Evolutionary conservation across 2,329 filamentous ascomycete species (phyloP), one percentile per base, ranked within the genome.

Genomic region (Dactylellina drechsleri): DNA sequence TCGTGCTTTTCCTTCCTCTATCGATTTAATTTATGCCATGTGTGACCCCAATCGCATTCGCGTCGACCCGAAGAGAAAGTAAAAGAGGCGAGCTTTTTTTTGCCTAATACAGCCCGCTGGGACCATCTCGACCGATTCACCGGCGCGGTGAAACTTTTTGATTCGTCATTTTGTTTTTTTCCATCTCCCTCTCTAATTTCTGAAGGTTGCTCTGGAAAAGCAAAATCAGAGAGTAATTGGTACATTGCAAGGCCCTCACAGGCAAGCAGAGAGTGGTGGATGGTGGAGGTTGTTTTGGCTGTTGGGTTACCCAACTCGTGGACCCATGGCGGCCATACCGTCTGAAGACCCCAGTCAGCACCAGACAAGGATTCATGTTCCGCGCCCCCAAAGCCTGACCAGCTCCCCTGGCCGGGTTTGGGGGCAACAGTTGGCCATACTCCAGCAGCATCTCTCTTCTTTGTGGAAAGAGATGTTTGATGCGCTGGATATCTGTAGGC

Each of bases 341-440:
- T 73, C 61, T 61, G 61, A 66, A 73, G 28, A 73, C 70, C 70
- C 70, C 50, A 28, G 70, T 67, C 58, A 36, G n/a, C 52, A 40
- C 28, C 13, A 40, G 40, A 50, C 70, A 74, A 62, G 70, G 70
- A 74, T 74, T 16, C 50, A 7, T 49, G 49, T 74, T 74, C 70
- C 70, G 70, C 70, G 70, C 67, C 62, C 66, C 23, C 20, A 66
- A 67, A 62, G 43, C 58, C 31, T 36, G 54, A 60, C 68, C 53
- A 73, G 61, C 68, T 72, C 58, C 66, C 66, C 67, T 64, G 67
- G 60, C 67, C 49, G 53, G 45, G 58, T 66, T 66, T 54, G 68
- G 61, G 67, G 54, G 57, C 47, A 67, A 67, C 61, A 66, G 68
- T 61, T 66, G 61, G 68, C 58, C 52, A 65, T 72, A 65, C 59